Evolutionary conservation across 1,284 basidiomycete species (phyloP).

Genomic region (Cystobasidium slooffiae): DNA sequence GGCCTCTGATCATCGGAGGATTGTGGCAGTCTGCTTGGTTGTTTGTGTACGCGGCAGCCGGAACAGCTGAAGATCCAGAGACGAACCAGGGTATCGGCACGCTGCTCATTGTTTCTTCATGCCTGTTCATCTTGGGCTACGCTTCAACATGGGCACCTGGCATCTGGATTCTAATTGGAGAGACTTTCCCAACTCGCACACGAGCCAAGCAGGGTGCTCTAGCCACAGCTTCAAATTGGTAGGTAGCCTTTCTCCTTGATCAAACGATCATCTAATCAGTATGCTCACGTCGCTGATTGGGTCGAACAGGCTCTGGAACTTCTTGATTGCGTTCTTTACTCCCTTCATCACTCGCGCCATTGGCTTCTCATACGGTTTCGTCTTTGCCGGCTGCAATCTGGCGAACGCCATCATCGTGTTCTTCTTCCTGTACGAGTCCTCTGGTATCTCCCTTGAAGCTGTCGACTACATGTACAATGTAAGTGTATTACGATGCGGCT

Average conservation of each 20-base stretch:
- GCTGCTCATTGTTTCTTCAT: constrained; percentile 73
- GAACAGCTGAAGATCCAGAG: constrained; percentile 67
- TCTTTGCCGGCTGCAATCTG: constrained; percentile 64
- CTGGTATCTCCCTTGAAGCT: constrained; percentile 50
- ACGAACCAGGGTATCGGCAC: constrained; percentile 63
- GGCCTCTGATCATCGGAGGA: constrained; percentile 70
- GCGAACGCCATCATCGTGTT: constrained; percentile 67
- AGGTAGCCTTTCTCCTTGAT: constrained; percentile 57
- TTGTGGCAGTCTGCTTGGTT: constrained; percentile 76
- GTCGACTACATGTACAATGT: constrained; percentile 77
- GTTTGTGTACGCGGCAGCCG: constrained; percentile 75
- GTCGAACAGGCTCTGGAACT: constrained; percentile 61
- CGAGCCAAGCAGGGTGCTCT: constrained; percentile 76
- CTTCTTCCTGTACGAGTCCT: constrained; percentile 46
- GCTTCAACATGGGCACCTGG: constrained; percentile 65
- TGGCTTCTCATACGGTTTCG: constrained; percentile 70
- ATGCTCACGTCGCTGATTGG: not conserved
- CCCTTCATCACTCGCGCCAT: constrained; percentile 58
- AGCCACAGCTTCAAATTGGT: constrained; percentile 70
- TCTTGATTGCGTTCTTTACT: constrained; percentile 63
- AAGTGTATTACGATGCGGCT: not conserved
- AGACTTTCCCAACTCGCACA: constrained; percentile 75
- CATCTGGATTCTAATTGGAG: constrained; percentile 75
- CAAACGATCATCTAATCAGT: constrained; percentile 5
- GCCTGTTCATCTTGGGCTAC: constrained; percentile 76